Conservation (phyloP, 768 basidiomycete species). For the Hirschioporus abietinus region DNA sequence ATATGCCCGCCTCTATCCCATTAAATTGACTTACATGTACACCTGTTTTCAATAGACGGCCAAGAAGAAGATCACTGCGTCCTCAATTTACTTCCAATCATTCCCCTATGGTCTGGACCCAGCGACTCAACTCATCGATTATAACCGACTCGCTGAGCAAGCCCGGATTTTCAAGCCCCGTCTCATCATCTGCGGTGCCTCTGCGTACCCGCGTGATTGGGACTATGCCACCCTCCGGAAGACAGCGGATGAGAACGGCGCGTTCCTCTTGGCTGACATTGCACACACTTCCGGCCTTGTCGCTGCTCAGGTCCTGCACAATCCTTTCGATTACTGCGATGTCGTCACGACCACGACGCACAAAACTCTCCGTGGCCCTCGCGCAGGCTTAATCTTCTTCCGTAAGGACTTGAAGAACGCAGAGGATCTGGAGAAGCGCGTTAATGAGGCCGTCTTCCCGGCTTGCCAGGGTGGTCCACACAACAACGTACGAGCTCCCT, state of each 20-base stretch:
- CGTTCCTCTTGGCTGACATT: slow-evolving; percentile 94
- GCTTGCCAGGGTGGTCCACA: slow-evolving; percentile 99
- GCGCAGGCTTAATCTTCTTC: slow-evolving; percentile 98
- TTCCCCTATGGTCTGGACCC: slow-evolving; percentile 87
- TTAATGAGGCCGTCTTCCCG: slow-evolving; percentile 98
- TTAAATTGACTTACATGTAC: not conserved
- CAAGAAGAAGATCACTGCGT: slow-evolving; percentile 99
- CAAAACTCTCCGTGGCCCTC: slow-evolving; percentile 97
- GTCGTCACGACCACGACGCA: slow-evolving; percentile 99
- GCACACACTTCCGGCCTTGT: slow-evolving; percentile 96
- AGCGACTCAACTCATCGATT: slow-evolving; percentile 85
- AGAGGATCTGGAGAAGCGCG: slow-evolving; percentile 89
- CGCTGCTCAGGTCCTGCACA: slow-evolving; percentile 84
- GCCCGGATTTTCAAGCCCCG: slow-evolving; percentile 95
- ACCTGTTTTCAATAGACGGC: slow-evolving; percentile 55
- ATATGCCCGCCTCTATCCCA: not conserved
- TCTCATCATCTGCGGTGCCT: slow-evolving; percentile 95
- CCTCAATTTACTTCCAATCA: slow-evolving; percentile 99
- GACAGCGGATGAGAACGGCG: slow-evolving; percentile 81
- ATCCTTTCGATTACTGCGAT: slow-evolving; percentile 94
- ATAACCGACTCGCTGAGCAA: slow-evolving; percentile 70
- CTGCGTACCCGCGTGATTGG: slow-evolving; percentile 98
- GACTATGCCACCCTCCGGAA: slow-evolving; percentile 82
- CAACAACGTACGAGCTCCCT: slow-evolving; percentile 69
- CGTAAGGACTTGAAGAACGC: slow-evolving; percentile 80